Conservation (phyloP, 2,329 filamentous ascomycete genomes). For the Ceratocystis huliohia region DNA sequence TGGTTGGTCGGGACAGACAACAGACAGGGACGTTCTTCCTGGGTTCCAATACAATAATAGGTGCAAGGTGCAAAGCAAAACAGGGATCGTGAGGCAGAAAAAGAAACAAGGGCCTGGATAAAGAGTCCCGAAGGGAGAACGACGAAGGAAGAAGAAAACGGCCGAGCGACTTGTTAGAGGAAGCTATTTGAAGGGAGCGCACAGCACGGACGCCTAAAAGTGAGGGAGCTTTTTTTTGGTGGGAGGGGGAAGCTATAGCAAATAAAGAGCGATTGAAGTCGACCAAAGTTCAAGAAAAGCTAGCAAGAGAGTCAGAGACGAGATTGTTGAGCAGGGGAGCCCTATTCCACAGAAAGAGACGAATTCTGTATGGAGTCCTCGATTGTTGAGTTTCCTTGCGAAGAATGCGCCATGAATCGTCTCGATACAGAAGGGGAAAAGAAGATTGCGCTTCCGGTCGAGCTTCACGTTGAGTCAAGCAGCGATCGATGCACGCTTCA, state of each 20-base stretch:
- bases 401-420: too few relatives aligned
- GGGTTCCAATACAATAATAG: conserved; percentile 1
- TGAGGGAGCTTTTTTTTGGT: neutral
- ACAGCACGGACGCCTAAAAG: neutral
- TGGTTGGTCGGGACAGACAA: too few relatives aligned
- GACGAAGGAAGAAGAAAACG: neutral
- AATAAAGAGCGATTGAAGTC: neutral
- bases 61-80: neutral
- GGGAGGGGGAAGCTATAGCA: neutral
- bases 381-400: too few relatives aligned
- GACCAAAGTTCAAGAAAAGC: too few relatives aligned
- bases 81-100: conserved; percentile 9
- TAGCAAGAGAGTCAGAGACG: neutral
- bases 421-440: too few relatives aligned
- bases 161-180: neutral
- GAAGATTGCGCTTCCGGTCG: too few relatives aligned
- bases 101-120: conserved; percentile 4
- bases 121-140: neutral
- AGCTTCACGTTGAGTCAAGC: neutral
- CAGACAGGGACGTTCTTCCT: neutral
- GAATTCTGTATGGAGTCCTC: too few relatives aligned
- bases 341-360: too few relatives aligned
- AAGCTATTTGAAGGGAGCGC: conserved; percentile 6
- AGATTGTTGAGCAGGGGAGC: too few relatives aligned
- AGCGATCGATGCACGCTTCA: neutral